These are phyloP conservation scores for Trichoderma koningii DNA, from an alignment of 2,329 filamentous ascomycete species.

Conservation along the genomic window DNA sequence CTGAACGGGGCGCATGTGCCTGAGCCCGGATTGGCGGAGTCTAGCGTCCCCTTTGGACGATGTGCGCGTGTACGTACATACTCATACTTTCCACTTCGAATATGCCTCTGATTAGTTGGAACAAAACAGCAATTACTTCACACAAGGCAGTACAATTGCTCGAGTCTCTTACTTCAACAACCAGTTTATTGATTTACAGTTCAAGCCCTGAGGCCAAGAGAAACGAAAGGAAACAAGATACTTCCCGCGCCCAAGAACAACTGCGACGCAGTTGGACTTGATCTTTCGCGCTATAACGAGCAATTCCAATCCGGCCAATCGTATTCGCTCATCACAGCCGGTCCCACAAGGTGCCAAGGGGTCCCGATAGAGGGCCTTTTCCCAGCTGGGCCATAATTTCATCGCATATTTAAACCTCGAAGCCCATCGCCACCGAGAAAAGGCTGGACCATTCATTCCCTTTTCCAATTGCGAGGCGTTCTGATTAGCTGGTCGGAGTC, in stretches of 20 bases:
- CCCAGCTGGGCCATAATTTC: conserved; percentile 13
- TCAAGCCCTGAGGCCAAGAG: too few species aligned
- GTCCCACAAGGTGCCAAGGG: conserved; percentile 4
- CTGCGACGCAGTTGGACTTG: too few species aligned
- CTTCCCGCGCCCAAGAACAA: too few species aligned
- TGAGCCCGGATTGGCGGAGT: conserved; percentile 20
- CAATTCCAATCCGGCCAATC: not conserved
- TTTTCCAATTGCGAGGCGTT: not conserved
- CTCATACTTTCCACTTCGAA: not conserved
- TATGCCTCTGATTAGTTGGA: not conserved
- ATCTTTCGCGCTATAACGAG: too few species aligned
- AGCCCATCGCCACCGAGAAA: conserved; percentile 12
- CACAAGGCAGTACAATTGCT: too few species aligned
- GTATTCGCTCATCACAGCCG: not conserved
- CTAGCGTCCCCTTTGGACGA: conserved; percentile 21
- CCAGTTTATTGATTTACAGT: too few species aligned
- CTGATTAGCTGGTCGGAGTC: not conserved
- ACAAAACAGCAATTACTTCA: too few species aligned
- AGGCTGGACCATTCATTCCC: not conserved
- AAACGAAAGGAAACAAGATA: too few species aligned
- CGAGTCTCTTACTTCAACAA: too few species aligned
- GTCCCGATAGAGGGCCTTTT: conserved; percentile 9
- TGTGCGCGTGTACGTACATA: conserved; percentile 12
- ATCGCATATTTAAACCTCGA: conserved; percentile 21
- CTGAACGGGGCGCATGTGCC: conserved; percentile 17